Base-by-base conservation (phyloP, 805 yeast species). In the Lipomyces sp. region DNA sequence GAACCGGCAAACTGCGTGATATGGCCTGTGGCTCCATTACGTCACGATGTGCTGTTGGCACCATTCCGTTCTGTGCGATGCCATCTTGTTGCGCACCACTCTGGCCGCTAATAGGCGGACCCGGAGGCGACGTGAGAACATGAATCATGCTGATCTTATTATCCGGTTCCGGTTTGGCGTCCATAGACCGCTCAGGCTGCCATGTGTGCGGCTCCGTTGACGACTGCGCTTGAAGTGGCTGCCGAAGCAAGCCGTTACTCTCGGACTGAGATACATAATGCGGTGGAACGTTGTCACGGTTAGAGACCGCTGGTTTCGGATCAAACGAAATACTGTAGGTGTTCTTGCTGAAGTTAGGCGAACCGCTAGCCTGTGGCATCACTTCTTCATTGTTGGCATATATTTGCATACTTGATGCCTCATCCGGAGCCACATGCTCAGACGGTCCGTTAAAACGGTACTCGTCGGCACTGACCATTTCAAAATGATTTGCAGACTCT, bases 101-200 rank as follows among this genome's bases (percentile, higher is more conserved):
- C 4, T 42, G 24, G 48, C 48, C 29, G 48, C 18, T 42, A 18
- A 42, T 7, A 2, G 48, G 48, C n/a, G 34, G 54, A 11, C 11
- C 32, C 7, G 54, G 54, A 7, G 54, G 54, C 13, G 54, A 51
- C 3, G 54, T 51, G n/a, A 51, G 34, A 29, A 51, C 54, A 51
- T 51, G 54, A 13, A 51, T 51, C 29, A 51, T n/a, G 34, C 54
- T 51, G 54, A 51, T 51, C 54, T n/a, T 5, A 15, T 42, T 42
- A 7, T 34, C 0, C 32, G 24, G 15, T 10, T 51, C 54, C 13
- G 35, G 24, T 34, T 32, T 32, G 54, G 15, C 32, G 7, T 51
- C 54, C 54, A 29, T 51, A 6, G 54, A n/a, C 34, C 24, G 48
- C 48, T 42, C 24, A 15, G 24, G 7, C 18, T 42, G 48, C 48